Evolutionary conservation across 208 protist genomes (phyloP).

Genomic region (Endotrypanum monterogeii): DNA sequence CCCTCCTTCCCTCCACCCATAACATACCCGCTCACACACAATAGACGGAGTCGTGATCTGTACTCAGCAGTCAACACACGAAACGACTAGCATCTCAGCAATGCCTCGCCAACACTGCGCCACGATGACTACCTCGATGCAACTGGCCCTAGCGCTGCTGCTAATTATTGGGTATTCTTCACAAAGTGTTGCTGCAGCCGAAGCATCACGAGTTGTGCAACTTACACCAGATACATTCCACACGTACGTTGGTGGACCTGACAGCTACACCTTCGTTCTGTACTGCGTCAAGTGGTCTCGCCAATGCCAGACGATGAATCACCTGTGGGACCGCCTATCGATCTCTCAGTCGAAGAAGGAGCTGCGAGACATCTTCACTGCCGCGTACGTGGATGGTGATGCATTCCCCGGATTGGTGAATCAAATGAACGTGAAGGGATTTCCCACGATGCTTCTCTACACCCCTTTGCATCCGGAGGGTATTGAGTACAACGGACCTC

Average conservation of each 20-base stretch:
- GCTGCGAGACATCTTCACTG: slow-evolving; percentile 57
- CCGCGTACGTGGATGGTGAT: slow-evolving; percentile 67
- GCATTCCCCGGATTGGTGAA: slow-evolving; percentile 49
- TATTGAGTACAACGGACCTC: slow-evolving; percentile 54
- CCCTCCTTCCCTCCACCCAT: too few relatives aligned
- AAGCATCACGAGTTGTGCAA: slow-evolving; percentile 54
- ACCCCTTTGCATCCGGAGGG: slow-evolving; percentile 65
- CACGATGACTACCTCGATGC: background rate
- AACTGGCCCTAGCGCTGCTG: slow-evolving; percentile 3
- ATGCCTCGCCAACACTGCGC: background rate
- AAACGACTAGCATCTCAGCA: background rate
- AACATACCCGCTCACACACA: background rate
- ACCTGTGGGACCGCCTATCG: slow-evolving; percentile 69
- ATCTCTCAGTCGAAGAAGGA: slow-evolving; percentile 64
- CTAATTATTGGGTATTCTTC: slow-evolving; percentile 5
- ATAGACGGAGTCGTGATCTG: background rate
- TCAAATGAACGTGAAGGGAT: slow-evolving; percentile 50
- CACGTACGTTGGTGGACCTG: slow-evolving; percentile 47
- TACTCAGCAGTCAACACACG: background rate
- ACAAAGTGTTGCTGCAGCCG: background rate
- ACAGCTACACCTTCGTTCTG: slow-evolving; percentile 70
- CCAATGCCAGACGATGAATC: slow-evolving; percentile 32
- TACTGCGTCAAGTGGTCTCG: slow-evolving; percentile 75
- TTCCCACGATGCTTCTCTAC: slow-evolving; percentile 69
- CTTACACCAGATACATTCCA: slow-evolving; percentile 69